Conservation (phyloP, 768 basidiomycete species). For the Serendipita sp. region DNA sequence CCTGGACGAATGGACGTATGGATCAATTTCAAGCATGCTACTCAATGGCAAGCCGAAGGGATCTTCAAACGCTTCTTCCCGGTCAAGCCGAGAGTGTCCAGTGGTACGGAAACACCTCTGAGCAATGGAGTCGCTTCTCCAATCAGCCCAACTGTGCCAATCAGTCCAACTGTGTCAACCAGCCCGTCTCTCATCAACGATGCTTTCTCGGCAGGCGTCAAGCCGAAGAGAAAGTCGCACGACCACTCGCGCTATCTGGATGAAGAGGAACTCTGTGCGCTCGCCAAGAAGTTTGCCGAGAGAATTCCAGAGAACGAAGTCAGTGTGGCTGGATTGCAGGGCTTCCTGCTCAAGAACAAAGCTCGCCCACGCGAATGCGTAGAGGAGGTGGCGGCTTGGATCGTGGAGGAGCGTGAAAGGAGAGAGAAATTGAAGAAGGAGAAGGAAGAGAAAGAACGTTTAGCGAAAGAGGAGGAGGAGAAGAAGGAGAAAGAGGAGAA, state of each 20-base stretch:
- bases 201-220: constrained; percentile 18
- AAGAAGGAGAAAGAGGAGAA: constrained; percentile 10
- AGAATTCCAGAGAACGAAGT: constrained; percentile 73
- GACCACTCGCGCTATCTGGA: constrained; percentile 23
- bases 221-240: constrained; percentile 26
- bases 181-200: not conserved
- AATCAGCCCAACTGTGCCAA: not conserved
- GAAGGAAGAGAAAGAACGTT: constrained; percentile 9
- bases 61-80: constrained; percentile 88
- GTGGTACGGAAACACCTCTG: not conserved
- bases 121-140: not conserved
- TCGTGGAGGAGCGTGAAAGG: constrained; percentile 25
- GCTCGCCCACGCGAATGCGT: constrained; percentile 72
- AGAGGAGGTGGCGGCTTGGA: constrained; percentile 60
- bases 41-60: constrained; percentile 69
- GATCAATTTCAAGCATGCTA: constrained; percentile 81
- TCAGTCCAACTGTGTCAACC: not conserved
- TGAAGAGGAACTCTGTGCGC: constrained; percentile 39
- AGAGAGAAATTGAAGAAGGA: constrained; percentile 13
- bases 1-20: constrained; percentile 89
- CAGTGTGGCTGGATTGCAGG: constrained; percentile 78
- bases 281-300: constrained; percentile 67
- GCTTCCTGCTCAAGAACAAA: constrained; percentile 80
- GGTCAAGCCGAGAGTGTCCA: constrained; percentile 27
- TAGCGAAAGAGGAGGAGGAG: constrained; percentile 8